Conservation (phyloP, 441 rosid species). For the Hura crepitans region DNA sequence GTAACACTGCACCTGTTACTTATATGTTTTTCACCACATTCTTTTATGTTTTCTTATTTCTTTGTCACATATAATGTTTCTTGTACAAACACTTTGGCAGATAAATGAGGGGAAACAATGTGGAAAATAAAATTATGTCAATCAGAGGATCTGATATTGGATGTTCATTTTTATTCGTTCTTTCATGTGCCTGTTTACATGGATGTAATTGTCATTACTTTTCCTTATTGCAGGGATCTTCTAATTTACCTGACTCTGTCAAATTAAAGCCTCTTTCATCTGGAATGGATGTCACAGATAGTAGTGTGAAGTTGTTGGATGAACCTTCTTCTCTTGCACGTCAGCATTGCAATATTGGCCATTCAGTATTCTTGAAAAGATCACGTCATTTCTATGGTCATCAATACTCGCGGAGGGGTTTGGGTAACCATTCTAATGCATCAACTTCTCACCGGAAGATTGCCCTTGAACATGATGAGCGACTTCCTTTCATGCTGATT, state of each 20-base stretch:
- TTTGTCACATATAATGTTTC: background rate
- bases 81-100: background rate
- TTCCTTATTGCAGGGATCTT: conserved; percentile 34
- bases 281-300: conserved; percentile 35
- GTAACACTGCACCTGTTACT: background rate
- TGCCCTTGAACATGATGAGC: conserved; percentile 31
- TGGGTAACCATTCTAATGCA: conserved; percentile 36
- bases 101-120: background rate
- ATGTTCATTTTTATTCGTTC: background rate
- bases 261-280: conserved; percentile 33
- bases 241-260: conserved; percentile 29
- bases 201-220: background rate
- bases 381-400: conserved; percentile 51
- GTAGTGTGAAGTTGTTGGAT: conserved; percentile 33
- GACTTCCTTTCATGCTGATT: conserved; percentile 39
- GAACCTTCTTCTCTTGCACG: conserved; percentile 32
- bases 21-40: background rate
- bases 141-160: background rate
- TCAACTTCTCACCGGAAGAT: conserved; percentile 45
- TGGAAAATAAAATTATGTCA: background rate
- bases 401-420: conserved; percentile 50
- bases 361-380: conserved; percentile 49
- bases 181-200: background rate
- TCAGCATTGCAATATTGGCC: conserved; percentile 41
- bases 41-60: background rate